Evolutionary conservation across 257 asterid genomes (phyloP).

Genomic region (Capsicum pubescens): DNA sequence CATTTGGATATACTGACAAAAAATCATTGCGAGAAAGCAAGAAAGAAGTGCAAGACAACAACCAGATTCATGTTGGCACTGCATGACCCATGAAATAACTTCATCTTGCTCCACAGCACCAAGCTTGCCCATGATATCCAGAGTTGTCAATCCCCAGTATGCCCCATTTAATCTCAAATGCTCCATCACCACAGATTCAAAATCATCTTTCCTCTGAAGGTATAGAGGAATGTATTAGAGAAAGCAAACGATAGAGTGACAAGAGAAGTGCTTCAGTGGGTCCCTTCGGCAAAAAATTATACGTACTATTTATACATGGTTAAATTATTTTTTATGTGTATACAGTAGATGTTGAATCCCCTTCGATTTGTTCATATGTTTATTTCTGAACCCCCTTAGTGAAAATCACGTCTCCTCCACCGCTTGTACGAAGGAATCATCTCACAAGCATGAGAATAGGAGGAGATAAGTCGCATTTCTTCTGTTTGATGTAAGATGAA

Average conservation of each 20-base stretch:
- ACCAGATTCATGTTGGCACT: constrained; percentile 98
- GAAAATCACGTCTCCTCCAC: too few species aligned
- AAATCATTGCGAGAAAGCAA: background rate
- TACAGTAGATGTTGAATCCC: too few species aligned
- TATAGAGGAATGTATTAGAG: background rate
- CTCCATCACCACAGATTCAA: constrained; percentile 85
- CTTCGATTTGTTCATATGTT: too few species aligned
- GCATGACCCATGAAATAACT: constrained; percentile 81
- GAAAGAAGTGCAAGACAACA: constrained; percentile 36
- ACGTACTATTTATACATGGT: too few species aligned
- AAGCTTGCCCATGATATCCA: constrained; percentile 80
- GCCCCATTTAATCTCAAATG: constrained; percentile 90
- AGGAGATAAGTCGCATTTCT: constrained; percentile 20
- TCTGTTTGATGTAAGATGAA: background rate
- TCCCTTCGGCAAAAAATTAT: too few species aligned
- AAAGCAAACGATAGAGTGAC: background rate
- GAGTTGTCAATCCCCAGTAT: constrained; percentile 95
- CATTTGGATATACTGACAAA: background rate
- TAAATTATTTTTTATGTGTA: too few species aligned
- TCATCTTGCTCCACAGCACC: constrained; percentile 74
- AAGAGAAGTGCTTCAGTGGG: background rate
- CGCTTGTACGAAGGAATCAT: background rate
- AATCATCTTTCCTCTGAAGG: constrained; percentile 72
- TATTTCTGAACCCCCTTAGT: too few species aligned
- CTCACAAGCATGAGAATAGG: background rate